Conservation (phyloP, 192 early-diverging fungal species). For the Spizellomyces sp. region DNA sequence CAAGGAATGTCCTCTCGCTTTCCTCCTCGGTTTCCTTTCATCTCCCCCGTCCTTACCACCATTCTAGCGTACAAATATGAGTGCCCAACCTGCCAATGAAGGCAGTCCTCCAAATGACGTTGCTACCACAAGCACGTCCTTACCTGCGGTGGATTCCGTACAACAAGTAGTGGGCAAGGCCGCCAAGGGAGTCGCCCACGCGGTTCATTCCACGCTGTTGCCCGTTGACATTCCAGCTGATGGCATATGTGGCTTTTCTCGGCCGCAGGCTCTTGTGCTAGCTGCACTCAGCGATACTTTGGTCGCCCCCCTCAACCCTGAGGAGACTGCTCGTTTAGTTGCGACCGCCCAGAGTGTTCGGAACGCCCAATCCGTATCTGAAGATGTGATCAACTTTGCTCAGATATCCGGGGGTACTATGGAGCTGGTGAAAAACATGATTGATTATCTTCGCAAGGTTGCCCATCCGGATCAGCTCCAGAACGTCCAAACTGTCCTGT, state of each 20-base stretch:
- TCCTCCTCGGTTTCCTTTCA: too few species aligned
- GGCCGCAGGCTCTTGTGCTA: conserved; percentile 1
- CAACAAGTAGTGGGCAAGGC: too few species aligned
- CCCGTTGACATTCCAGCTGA: too few species aligned
- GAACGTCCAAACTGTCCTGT: conserved; percentile 23
- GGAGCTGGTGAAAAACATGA: conserved; percentile 10
- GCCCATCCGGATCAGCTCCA: conserved; percentile 21
- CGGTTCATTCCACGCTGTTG: too few species aligned
- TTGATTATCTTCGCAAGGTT: neutral
- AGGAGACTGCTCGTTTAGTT: conserved; percentile 34
- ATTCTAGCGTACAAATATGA: conserved; percentile 1
- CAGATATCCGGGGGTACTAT: conserved; percentile 19
- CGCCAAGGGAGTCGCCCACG: too few species aligned
- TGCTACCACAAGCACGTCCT: too few species aligned
- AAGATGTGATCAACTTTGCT: conserved; percentile 30
- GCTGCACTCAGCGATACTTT: conserved; percentile 54
- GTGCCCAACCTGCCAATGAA: neutral
- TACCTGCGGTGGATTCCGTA: too few species aligned
- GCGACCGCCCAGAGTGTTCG: conserved; percentile 30
- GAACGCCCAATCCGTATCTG: conserved; percentile 21
- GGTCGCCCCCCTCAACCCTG: conserved; percentile 39
- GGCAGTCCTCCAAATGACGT: neutral
- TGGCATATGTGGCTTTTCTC: too few species aligned
- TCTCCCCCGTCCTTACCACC: neutral
- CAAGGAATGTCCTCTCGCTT: too few species aligned